Evolutionary conservation across 2,329 filamentous ascomycete genomes (phyloP).

Genomic region (Trichophaea hybrida): DNA sequence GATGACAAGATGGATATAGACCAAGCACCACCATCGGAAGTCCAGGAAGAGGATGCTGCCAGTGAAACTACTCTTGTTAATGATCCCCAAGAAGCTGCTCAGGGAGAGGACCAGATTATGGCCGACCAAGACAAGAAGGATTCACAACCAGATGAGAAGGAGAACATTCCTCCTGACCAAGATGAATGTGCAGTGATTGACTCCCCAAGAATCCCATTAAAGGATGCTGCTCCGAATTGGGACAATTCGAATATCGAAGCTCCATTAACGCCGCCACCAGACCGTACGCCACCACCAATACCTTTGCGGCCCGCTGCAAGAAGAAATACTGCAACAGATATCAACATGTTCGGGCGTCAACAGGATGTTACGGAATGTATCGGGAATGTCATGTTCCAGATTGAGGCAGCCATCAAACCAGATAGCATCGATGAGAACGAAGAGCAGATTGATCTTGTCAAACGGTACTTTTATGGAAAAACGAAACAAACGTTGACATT

Average conservation of each 20-base stretch:
- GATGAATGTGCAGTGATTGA: neutral
- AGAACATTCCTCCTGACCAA: constrained; percentile 29
- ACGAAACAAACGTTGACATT: constrained; percentile 30
- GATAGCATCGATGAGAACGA: constrained; percentile 50
- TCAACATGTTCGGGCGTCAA: constrained; percentile 49
- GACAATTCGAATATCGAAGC: constrained; percentile 28
- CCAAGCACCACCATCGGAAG: constrained; percentile 7
- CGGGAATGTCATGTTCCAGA: constrained; percentile 74
- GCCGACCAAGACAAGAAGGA: constrained; percentile 30
- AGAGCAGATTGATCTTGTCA: constrained; percentile 69
- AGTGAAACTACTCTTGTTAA: constrained; percentile 25
- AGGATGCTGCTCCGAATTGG: constrained; percentile 15
- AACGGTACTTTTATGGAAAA: constrained; percentile 45
- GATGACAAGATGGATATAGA: constrained; percentile 25
- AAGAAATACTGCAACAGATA: constrained; percentile 3
- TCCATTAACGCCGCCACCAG: constrained; percentile 23
- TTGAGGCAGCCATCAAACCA: constrained; percentile 75
- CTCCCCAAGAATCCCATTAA: constrained; percentile 9
- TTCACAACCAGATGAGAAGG: constrained; percentile 30
- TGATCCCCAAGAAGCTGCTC: constrained; percentile 17
- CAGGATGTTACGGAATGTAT: constrained; percentile 96
- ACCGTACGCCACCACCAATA: constrained; percentile 39
- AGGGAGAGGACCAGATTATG: constrained; percentile 24
- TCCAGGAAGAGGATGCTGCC: constrained; percentile 19
- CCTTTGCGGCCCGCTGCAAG: constrained; percentile 42